Conservation (phyloP, 2,329 filamentous ascomycete genomes). For the Acrocalymma vagum region DNA sequence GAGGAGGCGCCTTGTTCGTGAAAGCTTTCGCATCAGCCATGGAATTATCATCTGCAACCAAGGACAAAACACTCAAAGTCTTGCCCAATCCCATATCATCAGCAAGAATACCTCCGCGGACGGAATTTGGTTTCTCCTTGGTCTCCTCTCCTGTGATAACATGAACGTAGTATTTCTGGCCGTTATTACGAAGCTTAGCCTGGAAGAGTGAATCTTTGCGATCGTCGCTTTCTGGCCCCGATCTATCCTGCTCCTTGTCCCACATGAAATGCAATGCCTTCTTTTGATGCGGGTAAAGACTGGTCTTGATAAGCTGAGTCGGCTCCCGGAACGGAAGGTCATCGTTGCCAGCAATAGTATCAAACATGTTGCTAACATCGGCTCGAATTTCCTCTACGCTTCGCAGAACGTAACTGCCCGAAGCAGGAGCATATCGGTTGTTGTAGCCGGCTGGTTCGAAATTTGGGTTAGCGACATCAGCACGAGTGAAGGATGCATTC, state of each 20-base stretch:
- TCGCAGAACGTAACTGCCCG: constrained; percentile 24
- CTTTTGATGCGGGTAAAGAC: constrained; percentile 84
- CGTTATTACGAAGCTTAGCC: constrained; percentile 62
- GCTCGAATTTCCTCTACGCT: constrained; percentile 81
- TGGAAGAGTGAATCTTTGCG: constrained; percentile 82
- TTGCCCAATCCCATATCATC: constrained; percentile 63
- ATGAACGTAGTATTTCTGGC: constrained; percentile 75
- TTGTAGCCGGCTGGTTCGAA: constrained; percentile 17
- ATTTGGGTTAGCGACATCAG: constrained; percentile 22
- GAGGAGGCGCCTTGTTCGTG: constrained; percentile 60
- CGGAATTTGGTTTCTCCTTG: constrained; percentile 41
- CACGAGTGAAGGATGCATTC: constrained; percentile 17
- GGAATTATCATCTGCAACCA: constrained; percentile 69
- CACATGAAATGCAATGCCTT: constrained; percentile 90
- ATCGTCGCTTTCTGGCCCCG: constrained; percentile 68
- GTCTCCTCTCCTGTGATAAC: constrained; percentile 75
- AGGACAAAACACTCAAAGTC: constrained; percentile 79
- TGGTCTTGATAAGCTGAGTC: constrained; percentile 67
- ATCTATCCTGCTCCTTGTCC: constrained; percentile 73
- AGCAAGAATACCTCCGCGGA: constrained; percentile 57
- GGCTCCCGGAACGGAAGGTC: constrained; percentile 79
- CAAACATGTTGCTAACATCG: constrained; percentile 88
- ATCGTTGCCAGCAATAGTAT: constrained; percentile 79
- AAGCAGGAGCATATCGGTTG: constrained; percentile 14
- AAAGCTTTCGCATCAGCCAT: constrained; percentile 70